phyloP scores from a whole-genome alignment of 1,284 basidiomycete species.

The Cryptococcus sp. region DNA sequence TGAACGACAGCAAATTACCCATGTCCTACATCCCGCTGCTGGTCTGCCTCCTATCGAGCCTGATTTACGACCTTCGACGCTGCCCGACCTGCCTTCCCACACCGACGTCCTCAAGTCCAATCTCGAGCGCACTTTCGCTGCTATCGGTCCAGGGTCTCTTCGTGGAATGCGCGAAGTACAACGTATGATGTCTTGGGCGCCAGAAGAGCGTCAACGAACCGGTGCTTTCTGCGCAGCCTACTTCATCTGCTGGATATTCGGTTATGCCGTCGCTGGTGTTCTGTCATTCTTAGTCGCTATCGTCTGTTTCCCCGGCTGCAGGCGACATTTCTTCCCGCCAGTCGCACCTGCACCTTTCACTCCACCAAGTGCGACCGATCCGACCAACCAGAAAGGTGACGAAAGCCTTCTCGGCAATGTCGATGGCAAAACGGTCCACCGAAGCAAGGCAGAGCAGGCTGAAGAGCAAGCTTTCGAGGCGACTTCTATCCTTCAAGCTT shows the following conservation, averaged over 20 bases:
- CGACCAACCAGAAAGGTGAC: conserved; percentile 53
- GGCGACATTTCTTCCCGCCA: conserved; percentile 60
- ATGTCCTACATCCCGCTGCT: conserved; percentile 49
- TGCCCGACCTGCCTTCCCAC: conserved; percentile 54
- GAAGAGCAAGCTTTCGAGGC: conserved; percentile 57
- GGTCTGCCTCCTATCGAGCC: conserved; percentile 49
- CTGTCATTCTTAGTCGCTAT: conserved; percentile 54
- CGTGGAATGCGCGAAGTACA: conserved; percentile 58
- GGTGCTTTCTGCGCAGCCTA: conserved; percentile 55
- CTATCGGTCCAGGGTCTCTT: conserved; percentile 56
- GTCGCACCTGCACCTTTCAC: conserved; percentile 50
- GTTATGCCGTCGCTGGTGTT: conserved; percentile 54
- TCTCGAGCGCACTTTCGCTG: conserved; percentile 60
- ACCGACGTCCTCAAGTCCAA: conserved; percentile 56
- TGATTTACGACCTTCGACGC: conserved; percentile 51
- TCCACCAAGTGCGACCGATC: conserved; percentile 54
- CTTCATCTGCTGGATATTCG: conserved; percentile 56
- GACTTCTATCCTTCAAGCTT: conserved; percentile 49
- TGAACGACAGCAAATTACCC: conserved; percentile 51
- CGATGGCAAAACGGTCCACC: conserved; percentile 48
- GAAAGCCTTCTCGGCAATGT: conserved; percentile 52
- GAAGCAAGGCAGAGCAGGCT: conserved; percentile 53
- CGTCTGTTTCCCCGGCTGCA: conserved; percentile 56
- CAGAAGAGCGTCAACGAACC: conserved; percentile 57
- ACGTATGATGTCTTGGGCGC: conserved; percentile 59